A percentile compares a stretch with the other conserved stretches of the same genome.
These are phyloP conservation scores for Skeletonema grethae DNA, from an alignment of 108 stramenopile genomes.

Conservation along the genomic window DNA sequence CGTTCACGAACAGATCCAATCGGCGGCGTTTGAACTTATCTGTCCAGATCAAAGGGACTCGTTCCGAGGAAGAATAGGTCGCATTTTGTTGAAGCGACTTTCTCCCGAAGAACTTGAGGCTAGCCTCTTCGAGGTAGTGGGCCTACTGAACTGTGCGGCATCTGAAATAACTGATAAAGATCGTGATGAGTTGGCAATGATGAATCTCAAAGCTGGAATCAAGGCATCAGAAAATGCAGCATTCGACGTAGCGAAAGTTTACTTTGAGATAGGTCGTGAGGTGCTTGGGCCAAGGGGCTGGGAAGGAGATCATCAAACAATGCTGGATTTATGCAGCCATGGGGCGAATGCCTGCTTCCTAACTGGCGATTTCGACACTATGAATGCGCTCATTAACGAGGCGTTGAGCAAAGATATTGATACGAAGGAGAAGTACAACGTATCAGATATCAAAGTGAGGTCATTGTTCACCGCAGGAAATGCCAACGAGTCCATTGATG, in stretches of 20 bases:
- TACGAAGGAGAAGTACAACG: not conserved
- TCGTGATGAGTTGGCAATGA: not conserved
- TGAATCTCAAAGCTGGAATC: not conserved
- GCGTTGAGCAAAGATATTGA: not conserved
- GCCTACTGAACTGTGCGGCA: not conserved
- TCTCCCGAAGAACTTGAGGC: not conserved
- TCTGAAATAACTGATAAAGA: not conserved
- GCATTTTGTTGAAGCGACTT: not conserved
- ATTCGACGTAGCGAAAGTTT: not conserved
- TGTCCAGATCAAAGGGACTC: no score
- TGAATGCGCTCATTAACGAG: not conserved
- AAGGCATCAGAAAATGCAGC: no score
- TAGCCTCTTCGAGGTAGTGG: not conserved
- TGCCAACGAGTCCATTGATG: not conserved
- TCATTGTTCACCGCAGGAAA: not conserved
- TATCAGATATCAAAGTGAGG: not conserved
- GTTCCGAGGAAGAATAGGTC: no score
- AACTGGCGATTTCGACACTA: not conserved
- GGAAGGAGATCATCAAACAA: no score
- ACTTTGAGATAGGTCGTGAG: not conserved
- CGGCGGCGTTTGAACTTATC: no score
- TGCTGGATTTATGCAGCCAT: no score
- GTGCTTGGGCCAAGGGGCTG: not conserved
- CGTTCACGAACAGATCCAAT: slow-evolving; percentile 49
- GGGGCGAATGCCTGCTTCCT: no score